These are phyloP conservation scores for Sporothrix dimorphospora DNA, from an alignment of 2,329 filamentous ascomycete species.

Conservation along the genomic window DNA sequence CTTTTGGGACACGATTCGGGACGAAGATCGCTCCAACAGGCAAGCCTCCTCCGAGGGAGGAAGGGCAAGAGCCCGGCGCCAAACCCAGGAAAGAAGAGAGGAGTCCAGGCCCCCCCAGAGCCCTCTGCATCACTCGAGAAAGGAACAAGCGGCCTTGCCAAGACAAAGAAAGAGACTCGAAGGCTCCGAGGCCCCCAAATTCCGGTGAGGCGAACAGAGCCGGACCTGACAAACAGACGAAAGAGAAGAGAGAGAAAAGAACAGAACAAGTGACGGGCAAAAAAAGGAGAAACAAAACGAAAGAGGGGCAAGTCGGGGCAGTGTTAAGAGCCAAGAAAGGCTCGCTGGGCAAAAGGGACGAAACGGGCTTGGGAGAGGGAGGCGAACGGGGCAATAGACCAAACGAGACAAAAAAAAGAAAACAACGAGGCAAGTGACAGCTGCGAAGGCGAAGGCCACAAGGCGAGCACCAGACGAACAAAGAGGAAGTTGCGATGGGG, in stretches of 20 bases:
- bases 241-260: not conserved
- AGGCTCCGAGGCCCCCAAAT: not conserved
- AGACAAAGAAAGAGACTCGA: slow-evolving; percentile 7
- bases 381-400: slow-evolving; percentile 5
- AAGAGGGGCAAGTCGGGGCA: not conserved
- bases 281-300: not conserved
- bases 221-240: not conserved
- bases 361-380: not conserved
- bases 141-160: not conserved
- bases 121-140: not conserved
- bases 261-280: not conserved
- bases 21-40: not conserved
- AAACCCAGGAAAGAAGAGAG: not conserved
- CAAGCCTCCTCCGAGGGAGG: not conserved
- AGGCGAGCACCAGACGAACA: not conserved
- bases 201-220: not conserved
- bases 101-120: not conserved
- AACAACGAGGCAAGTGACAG: not conserved
- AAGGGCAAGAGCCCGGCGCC: slow-evolving; percentile 3
- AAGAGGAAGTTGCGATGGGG: not conserved
- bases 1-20: not conserved
- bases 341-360: not conserved
- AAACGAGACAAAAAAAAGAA: slow-evolving; percentile 1
- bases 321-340: not conserved
- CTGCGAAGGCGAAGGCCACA: not conserved